Base-by-base conservation (phyloP, 345 rosid genomes). In the Raphanus raphanistrum region DNA sequence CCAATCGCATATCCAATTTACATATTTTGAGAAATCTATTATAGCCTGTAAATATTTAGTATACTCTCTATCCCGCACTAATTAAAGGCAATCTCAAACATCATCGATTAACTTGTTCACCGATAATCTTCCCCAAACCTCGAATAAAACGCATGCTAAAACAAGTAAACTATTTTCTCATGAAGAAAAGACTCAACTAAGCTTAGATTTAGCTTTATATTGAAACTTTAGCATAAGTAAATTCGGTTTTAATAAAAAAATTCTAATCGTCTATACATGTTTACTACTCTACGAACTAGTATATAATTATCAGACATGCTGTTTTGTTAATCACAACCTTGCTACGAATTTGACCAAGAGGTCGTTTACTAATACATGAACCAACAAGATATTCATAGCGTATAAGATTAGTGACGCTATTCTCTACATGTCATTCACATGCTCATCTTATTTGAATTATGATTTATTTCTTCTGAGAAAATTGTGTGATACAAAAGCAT, bases 351-450 rank as follows among this genome's bases (percentile, higher is more conserved):
- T 6, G 16, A 12, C 13, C 4, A 31, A 31, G 11, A 63, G 16
- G 16, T 31, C 31, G 26, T n/a, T 25, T 63, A 61, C 9, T 60
- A 6, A 13, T 28, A 31, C 28, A 21, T 41, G 48, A 65, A 65
- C 69, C 54, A 38, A 35, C 54, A 17, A 35, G 10, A 25, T 65
- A 21, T 21, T 32, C 45, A 38, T 21, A 65, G 31, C 69, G 2
- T 21, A 65, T 43, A 11, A 25, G 32, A 66, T 52, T 68, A 70
- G 48, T 70, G 48, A 70, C 35, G n/a, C 35, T 35, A 58, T 13
- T 17, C 28, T 36, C 1, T 3, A 2, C 2, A 2, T 57, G 27
- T 35, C 54, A 36, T 71, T 41, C 58, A 41, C 29, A 27, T 41
- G 10, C 8, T 52, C 26, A 38, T 38, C n/a, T 70, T 57, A 13